Evolutionary conservation across 768 basidiomycete species (phyloP), one percentile per base, ranked within the genome.

Genomic region (Lanmaoa rubissima): DNA sequence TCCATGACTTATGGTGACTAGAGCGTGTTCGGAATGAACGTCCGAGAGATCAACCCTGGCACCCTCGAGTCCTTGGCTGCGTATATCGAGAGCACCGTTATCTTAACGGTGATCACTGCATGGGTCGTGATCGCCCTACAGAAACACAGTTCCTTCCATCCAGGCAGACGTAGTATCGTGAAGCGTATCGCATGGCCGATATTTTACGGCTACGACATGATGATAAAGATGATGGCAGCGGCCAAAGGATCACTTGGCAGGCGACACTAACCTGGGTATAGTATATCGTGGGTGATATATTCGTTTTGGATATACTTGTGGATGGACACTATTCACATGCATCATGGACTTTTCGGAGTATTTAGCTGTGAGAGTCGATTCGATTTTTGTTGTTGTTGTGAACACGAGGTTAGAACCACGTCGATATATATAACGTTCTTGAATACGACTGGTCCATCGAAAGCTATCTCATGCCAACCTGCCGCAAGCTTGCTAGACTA

Each of bases 61-160:
- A 65, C 69, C 6, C 19, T 52, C 11, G 73, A 68, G 51, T 72
- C 72, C 4, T 59, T 83, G n/a, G 48, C 58, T 3, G 66, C 69
- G 45, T 84, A 78, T 48, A 17, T 78, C 24, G 75, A 63, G n/a
- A 67, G 74, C 8, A 79, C 84, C 0, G 41, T 82, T 4, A 73
- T 77, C 1, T 68, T 87, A 47, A 86, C 83, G 0, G n/a, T 75
- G 13, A 31, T 76, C 14, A 84, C 83, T 11, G 67, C 79, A 21
- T 86, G 84, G 83, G 62, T 82, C 38, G 77, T 86, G 41, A 72
- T 85, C 21, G 79, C 83, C 9, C 76, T 82, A 60, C 83, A 84
- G 8, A 45, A 53, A 8, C 48, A 64, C 17, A 71, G 67, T 28
- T 31, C 56, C 19, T 63, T 71, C 45, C 69, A 73, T 48, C 39